These are phyloP conservation scores for Hanseniaspora gamundiae DNA, from an alignment of 1,139 yeast genomes.

Conservation along the genomic window DNA sequence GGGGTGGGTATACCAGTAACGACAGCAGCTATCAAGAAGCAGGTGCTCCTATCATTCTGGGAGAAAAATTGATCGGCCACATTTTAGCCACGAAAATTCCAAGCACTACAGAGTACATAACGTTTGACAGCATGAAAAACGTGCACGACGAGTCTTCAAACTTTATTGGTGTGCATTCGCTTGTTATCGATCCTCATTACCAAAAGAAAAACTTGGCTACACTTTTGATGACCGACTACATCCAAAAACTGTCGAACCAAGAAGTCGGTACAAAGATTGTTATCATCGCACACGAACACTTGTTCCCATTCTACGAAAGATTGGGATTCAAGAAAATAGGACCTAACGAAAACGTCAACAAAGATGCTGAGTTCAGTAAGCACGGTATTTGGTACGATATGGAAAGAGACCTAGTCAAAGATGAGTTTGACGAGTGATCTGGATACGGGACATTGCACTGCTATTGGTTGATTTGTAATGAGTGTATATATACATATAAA, in stretches of 20 bases:
- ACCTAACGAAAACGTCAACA: slow-evolving; percentile 20
- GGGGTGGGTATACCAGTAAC: slow-evolving; percentile 3
- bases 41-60: slow-evolving; percentile 13
- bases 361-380: slow-evolving; percentile 20
- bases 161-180: slow-evolving; percentile 69
- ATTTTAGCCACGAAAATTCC: slow-evolving; percentile 69
- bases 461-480: neutral
- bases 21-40: slow-evolving; percentile 22
- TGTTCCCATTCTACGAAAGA: slow-evolving; percentile 66
- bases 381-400: slow-evolving; percentile 24
- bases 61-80: slow-evolving; percentile 72
- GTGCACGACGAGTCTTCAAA: slow-evolving; percentile 74
- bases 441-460: too few species aligned
- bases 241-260: slow-evolving; percentile 80
- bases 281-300: slow-evolving; percentile 56
- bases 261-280: slow-evolving; percentile 72
- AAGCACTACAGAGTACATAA: slow-evolving; percentile 35
- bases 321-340: slow-evolving; percentile 46
- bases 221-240: slow-evolving; percentile 71
- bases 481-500: neutral
- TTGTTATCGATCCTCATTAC: slow-evolving; percentile 68
- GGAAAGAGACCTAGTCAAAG: slow-evolving; percentile 26
- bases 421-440: slow-evolving; percentile 19
- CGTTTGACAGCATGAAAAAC: slow-evolving; percentile 51
- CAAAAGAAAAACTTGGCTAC: slow-evolving; percentile 78